phyloP scores from a whole-genome alignment of 768 basidiomycete species.

The Mycena leptocephala region DNA sequence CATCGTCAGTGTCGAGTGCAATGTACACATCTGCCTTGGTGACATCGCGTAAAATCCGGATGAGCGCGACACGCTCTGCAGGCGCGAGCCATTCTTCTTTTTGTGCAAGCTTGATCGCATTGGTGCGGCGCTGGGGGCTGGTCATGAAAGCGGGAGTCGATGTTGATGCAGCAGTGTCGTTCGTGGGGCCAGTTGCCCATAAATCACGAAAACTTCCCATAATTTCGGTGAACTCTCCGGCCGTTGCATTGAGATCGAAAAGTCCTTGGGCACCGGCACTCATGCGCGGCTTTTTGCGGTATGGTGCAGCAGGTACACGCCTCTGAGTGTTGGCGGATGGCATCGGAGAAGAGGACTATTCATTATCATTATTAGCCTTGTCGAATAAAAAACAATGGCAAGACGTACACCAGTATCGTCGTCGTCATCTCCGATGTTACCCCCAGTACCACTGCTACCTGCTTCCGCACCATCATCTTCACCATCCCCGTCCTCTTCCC shows the following conservation, averaged over 20 bases:
- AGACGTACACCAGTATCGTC: not conserved
- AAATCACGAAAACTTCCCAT: not conserved
- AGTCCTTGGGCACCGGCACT: not conserved
- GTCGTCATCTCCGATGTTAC: not conserved
- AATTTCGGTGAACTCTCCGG: not conserved
- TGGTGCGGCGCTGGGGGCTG: slow-evolving; percentile 30
- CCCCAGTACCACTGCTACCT: not conserved
- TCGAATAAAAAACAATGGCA: not conserved
- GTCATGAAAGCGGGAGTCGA: slow-evolving; percentile 18
- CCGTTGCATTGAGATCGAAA: not conserved
- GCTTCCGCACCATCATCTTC: not conserved
- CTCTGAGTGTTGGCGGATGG: slow-evolving; percentile 3
- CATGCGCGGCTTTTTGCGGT: not conserved
- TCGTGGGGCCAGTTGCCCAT: not conserved
- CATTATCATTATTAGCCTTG: not conserved
- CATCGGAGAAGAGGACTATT: slow-evolving; percentile 20
- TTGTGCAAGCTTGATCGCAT: slow-evolving; percentile 32
- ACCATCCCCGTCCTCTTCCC: not conserved
- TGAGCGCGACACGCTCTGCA: slow-evolving; percentile 15
- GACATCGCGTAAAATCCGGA: slow-evolving; percentile 32
- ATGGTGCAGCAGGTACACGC: not conserved
- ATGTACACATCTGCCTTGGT: slow-evolving; percentile 36
- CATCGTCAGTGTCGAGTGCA: not conserved
- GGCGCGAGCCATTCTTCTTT: slow-evolving; percentile 35
- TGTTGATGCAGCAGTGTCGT: not conserved